phyloP scores from a whole-genome alignment of 2,329 filamentous ascomycete genomes.

The Diaporthe ilicicola region DNA sequence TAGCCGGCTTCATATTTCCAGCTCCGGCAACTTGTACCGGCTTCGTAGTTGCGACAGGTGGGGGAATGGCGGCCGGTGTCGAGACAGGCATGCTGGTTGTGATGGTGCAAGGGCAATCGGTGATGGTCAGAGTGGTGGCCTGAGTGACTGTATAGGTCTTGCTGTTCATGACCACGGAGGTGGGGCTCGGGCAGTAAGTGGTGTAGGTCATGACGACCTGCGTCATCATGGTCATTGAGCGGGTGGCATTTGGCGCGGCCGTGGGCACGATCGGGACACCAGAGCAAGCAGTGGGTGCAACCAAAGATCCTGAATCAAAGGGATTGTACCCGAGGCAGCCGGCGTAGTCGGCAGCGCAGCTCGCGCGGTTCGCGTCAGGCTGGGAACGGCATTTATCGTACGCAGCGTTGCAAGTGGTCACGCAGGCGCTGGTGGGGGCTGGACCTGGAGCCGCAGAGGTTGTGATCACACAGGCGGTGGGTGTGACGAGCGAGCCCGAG shows the following conservation, averaged over 20 bases:
- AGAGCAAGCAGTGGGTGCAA: not conserved
- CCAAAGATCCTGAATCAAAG: not conserved
- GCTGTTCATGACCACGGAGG: slow-evolving; percentile 58
- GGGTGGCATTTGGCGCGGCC: not conserved
- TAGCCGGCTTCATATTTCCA: not conserved
- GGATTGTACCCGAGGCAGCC: not conserved
- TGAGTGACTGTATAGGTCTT: slow-evolving; percentile 62
- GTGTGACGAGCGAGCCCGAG: not conserved
- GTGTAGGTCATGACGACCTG: slow-evolving; percentile 37
- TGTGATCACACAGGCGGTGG: not conserved
- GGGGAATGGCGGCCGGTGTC: too few relatives aligned
- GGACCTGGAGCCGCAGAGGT: not conserved
- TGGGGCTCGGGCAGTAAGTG: slow-evolving; percentile 56
- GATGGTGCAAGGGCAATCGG: slow-evolving; percentile 60
- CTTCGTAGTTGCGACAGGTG: not conserved
- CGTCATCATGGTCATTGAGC: not conserved
- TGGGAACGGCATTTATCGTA: not conserved
- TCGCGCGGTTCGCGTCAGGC: not conserved
- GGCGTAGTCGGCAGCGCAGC: not conserved
- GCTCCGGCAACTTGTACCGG: not conserved
- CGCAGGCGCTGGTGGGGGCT: not conserved
- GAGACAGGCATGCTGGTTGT: slow-evolving; percentile 22
- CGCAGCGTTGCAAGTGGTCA: not conserved
- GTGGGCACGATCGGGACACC: not conserved
- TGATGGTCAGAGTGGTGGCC: slow-evolving; percentile 63